phyloP scores from a whole-genome alignment of 306 rosid species.

The Inga laurina region DNA sequence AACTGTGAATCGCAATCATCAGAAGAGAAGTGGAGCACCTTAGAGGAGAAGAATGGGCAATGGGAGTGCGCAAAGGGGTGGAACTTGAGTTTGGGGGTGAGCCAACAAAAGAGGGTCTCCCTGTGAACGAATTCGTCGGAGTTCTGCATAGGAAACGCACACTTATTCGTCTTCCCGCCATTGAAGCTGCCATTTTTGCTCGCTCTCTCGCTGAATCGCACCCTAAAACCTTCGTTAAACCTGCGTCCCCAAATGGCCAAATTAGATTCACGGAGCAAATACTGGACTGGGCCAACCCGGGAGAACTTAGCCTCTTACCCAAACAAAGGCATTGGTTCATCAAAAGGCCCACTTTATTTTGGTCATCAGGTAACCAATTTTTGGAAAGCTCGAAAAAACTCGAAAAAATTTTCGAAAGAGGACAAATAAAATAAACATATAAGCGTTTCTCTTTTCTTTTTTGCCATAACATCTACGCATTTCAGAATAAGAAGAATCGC shows the following conservation, averaged over 20 bases:
- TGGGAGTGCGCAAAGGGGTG: not conserved
- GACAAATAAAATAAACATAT: no score
- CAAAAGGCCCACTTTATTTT: no score
- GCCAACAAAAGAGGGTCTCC: not conserved
- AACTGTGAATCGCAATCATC: not conserved
- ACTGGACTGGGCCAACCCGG: not conserved
- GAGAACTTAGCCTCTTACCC: not conserved
- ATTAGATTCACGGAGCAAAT: not conserved
- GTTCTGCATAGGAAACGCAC: conserved; percentile 20
- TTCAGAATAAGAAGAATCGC: no score
- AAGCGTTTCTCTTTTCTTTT: no score
- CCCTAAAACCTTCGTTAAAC: conserved; percentile 35
- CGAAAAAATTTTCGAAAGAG: no score
- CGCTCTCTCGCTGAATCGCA: not conserved
- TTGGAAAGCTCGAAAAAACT: no score
- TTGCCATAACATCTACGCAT: no score
- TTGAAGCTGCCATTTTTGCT: not conserved
- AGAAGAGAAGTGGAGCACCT: not conserved
- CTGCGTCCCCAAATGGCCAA: not conserved
- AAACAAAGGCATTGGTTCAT: not conserved
- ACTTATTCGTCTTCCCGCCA: conserved; percentile 27
- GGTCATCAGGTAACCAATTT: no score
- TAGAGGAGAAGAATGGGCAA: not conserved
- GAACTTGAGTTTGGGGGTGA: conserved; percentile 8
- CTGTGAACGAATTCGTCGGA: conserved; percentile 6